These are phyloP conservation scores for Pestalotiopsis sp. DNA, from an alignment of 2,329 filamentous ascomycete species.

Conservation along the genomic window DNA sequence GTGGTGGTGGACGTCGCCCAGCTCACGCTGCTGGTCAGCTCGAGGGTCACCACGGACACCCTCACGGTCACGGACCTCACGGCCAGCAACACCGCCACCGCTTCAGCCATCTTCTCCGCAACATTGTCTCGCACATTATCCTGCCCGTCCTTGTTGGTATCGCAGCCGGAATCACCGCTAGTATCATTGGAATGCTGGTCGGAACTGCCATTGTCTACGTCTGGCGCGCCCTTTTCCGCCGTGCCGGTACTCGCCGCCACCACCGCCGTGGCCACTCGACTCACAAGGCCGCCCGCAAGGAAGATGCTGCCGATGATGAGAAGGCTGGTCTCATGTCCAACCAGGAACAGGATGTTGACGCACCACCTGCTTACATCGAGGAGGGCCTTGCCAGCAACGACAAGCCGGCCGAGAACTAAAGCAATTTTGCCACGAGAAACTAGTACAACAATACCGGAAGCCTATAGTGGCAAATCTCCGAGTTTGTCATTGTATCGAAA, in stretches of 20 bases:
- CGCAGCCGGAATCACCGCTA: constrained; percentile 67
- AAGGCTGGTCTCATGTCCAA: constrained; percentile 52
- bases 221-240: constrained; percentile 56
- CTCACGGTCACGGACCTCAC: constrained; percentile 16
- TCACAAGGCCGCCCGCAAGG: constrained; percentile 38
- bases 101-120: constrained; percentile 53
- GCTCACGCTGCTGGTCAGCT: constrained; percentile 23
- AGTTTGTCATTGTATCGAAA: background rate
- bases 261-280: constrained; percentile 32
- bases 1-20: constrained; percentile 35
- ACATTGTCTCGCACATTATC: constrained; percentile 64
- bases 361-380: constrained; percentile 31
- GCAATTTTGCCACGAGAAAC: constrained; percentile 16
- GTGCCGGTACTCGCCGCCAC: constrained; percentile 31
- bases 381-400: constrained; percentile 23
- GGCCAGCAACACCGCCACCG: constrained; percentile 31
- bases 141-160: constrained; percentile 71
- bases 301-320: constrained; percentile 46
- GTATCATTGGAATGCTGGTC: constrained; percentile 67
- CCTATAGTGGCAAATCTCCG: background rate
- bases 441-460: background rate
- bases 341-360: constrained; percentile 34
- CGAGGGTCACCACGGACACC: constrained; percentile 23
- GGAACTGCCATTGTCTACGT: constrained; percentile 64
- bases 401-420: constrained; percentile 30